Evolutionary conservation across 2,329 filamentous ascomycete species (phyloP), one percentile per base, ranked within the genome.

Genomic region (Pseudonectria buxi): DNA sequence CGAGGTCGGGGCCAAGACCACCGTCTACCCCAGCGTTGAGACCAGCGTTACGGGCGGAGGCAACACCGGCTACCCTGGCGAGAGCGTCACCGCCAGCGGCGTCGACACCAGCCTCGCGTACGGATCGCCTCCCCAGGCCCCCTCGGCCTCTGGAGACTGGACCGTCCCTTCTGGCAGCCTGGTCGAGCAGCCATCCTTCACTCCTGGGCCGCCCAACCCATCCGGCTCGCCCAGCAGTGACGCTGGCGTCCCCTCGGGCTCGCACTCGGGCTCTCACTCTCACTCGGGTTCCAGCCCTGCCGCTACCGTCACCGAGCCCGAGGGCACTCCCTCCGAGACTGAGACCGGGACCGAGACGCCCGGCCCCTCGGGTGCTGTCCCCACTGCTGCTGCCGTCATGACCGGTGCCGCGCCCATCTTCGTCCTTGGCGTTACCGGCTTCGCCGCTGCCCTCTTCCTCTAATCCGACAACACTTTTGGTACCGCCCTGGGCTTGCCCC

Each of bases 301-400:
- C n/a, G 43, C 43, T 7, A 49, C 45, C 14, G 46, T 40, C 4
- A 39, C 35, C 10, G 40, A 43, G 9, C 44, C 30, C 7, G 48
- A 34, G 16, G 38, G 30, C 22, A 45, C 46, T 39, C 43, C 39
- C 28, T 40, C 47, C 14, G 44, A 32, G 9, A 22, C 18, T 6
- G 18, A 9, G 5, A 22, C 18, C 18, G 18, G 9, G 18, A 22
- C 18, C 18, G 18, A 22, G 14, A 46, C 56, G 26, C 48, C 55
- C 14, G 43, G 51, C 16, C 53, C 50, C 15, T 49, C 49, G 24
- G 51, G 51, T 7, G 53, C 55, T 27, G 51, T 54, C 18, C 46
- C 57, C 16, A 59, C 56, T 10, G 57, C 52, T n/a, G 58, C 52
- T 15, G 56, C 50, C 22, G 39, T 44, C n/a, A 41, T 45, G 25